Evolutionary conservation across 1,284 basidiomycete species (phyloP), one percentile per base, ranked within the genome.

Genomic region (Psilocybe mexicana): DNA sequence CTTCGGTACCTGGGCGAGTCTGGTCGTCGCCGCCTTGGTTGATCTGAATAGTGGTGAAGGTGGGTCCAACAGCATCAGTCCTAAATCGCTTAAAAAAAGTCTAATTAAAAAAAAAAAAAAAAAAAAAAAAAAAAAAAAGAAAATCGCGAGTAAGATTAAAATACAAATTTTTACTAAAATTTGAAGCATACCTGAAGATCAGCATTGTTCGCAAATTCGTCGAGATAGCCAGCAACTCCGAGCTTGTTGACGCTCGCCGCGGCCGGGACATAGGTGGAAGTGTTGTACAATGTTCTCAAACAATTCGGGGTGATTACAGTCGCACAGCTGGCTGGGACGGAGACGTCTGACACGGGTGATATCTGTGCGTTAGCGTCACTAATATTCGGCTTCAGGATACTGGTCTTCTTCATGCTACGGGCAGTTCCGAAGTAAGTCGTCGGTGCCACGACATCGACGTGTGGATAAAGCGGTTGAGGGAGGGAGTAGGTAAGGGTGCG

Each of bases 21-120:
- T 90, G 86, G 63, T 81, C 65, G 65, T 88, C 80, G 2, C 69
- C 69, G n/a, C 86, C 87, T n/a, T 81, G 82, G 57, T 88, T 83
- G 30, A 90, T 76, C 45, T 71, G 73, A 26, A 83, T 76, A 52
- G 79, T 82, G 7, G 75, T 78, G 68, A 84, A 88, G 6, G 70
- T 79, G 11, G 76, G 75, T 26, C 78, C 77, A 33, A 72, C 71
- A 11, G 85, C 85, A 61, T 86, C 84, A 11, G 81, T 66, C 11
- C 82, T 74, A 74, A 83, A 87, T 25, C 62, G 66, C 14, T 63
- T 63, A 67, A 81, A 78, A 70, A 87, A 90, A 3, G 78, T 81
- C 82, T 84, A 59, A 33, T 33, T 33, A 4, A 1, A 35, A 35
- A 24, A 46, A 43, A 18, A 18, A 18, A 18, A 18, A 18, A 18